Evolutionary conservation across 305 asterid genomes (phyloP), one percentile per base, ranked within the genome.

Genomic region (Coffea humblotiana): DNA sequence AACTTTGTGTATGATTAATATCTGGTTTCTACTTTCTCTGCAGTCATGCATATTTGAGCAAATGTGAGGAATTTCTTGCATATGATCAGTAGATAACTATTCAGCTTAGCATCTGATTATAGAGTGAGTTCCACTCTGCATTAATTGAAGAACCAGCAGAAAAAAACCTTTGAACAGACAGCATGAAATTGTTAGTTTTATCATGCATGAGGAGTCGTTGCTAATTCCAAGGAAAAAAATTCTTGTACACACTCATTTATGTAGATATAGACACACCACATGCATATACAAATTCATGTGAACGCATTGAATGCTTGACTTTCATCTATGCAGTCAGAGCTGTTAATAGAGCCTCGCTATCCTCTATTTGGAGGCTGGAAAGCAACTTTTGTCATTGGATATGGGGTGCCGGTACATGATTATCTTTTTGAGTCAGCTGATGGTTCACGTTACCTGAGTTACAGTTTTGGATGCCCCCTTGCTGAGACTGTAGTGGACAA

Each of bases 281-380:
- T 27, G 8, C 29, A 60, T 27, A 23, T 60, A 21, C 1, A 23
- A 21, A 60, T 6, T 8, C 32, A 23, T 60, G 2, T 0, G 1
- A 60, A 60, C 12, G 23, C 32, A n/a, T 18, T 37, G 32, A 12
- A n/a, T 67, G 67, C 54, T 67, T 68, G 29, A 58, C 71, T 82
- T 49, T 25, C 29, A 61, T 75, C 74, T 61, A 71, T 87, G 89
- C 96, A 93, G 98, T 92, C 99, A 8, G 99, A 96, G 88, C 84
- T 96, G 86, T 84, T 92, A 69, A 91, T 96, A 76, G 97, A 94
- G 85, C 99, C 99, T 65, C 93, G 98, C 27, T 96, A 96, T 85
- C 99, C 99, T 79, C 82, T 96, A 86, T 90, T 96, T 88, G 99
- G 99, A 70, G 99, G 99, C 82, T 96, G 99, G 99, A 96, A 92